Percentiles rank a stretch among this genome's conserved stretches.
Conservation (phyloP, 176 grass and related monocot genomes). For the Calamus simplicifolius region DNA sequence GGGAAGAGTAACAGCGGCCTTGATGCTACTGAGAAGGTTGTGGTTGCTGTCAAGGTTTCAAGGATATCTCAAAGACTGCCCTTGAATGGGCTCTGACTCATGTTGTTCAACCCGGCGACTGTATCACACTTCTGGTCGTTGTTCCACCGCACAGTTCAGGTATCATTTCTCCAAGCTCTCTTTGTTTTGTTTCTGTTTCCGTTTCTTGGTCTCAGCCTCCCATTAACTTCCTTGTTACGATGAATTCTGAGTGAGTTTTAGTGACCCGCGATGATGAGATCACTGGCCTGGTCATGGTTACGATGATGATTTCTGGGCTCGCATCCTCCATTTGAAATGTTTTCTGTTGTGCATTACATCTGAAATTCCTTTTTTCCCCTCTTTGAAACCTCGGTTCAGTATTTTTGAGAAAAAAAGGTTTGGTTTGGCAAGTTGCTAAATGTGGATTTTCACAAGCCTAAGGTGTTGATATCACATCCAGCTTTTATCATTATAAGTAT, state of each 20-base stretch:
- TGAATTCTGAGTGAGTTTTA: not conserved
- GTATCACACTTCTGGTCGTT: constrained; percentile 72
- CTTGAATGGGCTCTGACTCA: constrained; percentile 89
- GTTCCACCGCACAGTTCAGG: constrained; percentile 74
- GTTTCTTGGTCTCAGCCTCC: not conserved
- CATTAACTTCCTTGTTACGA: not conserved
- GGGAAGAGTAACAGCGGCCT: constrained; percentile 54
- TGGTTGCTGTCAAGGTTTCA: constrained; percentile 73
- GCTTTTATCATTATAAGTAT: no score
- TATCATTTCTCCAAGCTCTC: constrained; percentile 28
- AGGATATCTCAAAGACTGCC: constrained; percentile 88
- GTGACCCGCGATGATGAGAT: not conserved
- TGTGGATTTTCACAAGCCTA: no score
- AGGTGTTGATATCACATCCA: no score
- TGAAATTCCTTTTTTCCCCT: no score
- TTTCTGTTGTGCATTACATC: no score
- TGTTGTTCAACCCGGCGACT: constrained; percentile 83
- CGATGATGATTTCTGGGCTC: constrained; percentile 3
- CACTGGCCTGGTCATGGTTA: not conserved
- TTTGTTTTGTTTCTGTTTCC: constrained; percentile 11
- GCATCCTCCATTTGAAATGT: not conserved
- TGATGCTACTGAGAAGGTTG: constrained; percentile 53
- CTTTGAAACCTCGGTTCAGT: no score
- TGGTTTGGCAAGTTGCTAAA: no score
- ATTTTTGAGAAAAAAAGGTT: no score